Conservation (phyloP, 306 rosid genomes). For the Trichosanthes cucumerina region DNA sequence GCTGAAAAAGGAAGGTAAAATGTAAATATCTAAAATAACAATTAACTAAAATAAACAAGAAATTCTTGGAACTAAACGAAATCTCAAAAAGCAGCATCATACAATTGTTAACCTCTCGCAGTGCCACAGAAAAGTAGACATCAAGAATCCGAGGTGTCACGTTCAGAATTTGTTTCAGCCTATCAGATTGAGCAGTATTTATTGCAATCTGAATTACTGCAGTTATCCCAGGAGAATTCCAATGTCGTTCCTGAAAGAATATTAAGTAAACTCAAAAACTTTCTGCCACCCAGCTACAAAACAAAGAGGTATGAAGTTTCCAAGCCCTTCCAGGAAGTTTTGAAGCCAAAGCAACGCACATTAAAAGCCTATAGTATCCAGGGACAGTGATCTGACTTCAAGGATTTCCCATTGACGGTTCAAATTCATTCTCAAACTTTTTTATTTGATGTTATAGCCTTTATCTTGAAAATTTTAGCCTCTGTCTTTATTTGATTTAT, state of each 20-base stretch:
- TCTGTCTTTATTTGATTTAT: neutral
- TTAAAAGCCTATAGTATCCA: neutral
- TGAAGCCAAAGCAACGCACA: neutral
- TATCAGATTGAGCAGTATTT: constrained; percentile 60
- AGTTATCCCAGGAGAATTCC: constrained; percentile 84
- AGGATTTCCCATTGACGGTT: neutral
- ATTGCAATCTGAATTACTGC: constrained; percentile 49
- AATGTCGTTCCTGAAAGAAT: constrained; percentile 75
- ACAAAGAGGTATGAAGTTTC: neutral
- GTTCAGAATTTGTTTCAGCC: constrained; percentile 59
- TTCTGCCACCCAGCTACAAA: neutral
- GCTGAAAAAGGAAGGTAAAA: constrained; percentile 45
- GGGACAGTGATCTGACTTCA: neutral
- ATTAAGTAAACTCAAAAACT: constrained; percentile 15
- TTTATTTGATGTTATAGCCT: neutral
- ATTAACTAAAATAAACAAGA: constrained; percentile 12
- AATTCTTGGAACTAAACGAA: constrained; percentile 9
- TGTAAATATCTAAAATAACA: constrained; percentile 8
- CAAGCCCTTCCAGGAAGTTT: neutral
- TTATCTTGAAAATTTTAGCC: neutral
- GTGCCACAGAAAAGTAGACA: constrained; percentile 62
- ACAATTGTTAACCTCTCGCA: constrained; percentile 70
- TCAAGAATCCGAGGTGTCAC: constrained; percentile 64
- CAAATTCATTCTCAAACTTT: neutral
- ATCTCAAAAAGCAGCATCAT: constrained; percentile 25